These are phyloP conservation scores for Salicornia ramosissima DNA, from an alignment of 148 eudicot genomes.

Conservation along the genomic window DNA sequence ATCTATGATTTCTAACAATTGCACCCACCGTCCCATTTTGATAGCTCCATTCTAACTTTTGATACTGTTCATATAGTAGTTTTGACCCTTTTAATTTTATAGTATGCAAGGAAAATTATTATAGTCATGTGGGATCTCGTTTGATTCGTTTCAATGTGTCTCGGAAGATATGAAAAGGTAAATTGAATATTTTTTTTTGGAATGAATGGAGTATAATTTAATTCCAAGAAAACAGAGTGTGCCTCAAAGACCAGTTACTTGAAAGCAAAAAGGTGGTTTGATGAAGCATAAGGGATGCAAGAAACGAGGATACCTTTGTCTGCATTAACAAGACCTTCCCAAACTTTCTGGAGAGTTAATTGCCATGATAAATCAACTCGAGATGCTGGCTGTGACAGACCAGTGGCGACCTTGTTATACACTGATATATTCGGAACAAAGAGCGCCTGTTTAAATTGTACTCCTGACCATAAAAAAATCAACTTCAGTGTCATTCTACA, in stretches of 20 bases:
- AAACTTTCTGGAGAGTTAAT: slow-evolving; percentile 66
- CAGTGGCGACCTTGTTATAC: slow-evolving; percentile 69
- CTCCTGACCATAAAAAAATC: slow-evolving; percentile 49
- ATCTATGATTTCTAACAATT: background rate
- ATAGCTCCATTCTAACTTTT: too few relatives aligned
- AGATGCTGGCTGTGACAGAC: slow-evolving; percentile 41
- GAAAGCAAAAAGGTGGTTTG: background rate
- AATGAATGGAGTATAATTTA: too few relatives aligned
- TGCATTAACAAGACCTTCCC: slow-evolving; percentile 61
- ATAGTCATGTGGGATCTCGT: too few relatives aligned
- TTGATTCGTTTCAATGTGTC: too few relatives aligned
- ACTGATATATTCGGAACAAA: slow-evolving; percentile 92
- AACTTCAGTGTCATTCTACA: background rate
- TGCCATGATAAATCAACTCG: slow-evolving; percentile 93
- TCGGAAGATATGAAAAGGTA: too few relatives aligned
- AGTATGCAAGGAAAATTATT: too few relatives aligned
- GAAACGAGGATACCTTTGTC: slow-evolving; percentile 48
- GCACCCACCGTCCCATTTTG: too few relatives aligned
- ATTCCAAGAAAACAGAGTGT: background rate
- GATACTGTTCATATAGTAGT: too few relatives aligned
- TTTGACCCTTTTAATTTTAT: too few relatives aligned
- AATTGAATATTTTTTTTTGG: too few relatives aligned
- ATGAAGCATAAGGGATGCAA: background rate
- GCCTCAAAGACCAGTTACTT: background rate
- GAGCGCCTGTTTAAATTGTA: slow-evolving; percentile 78